Evolutionary conservation across 2,329 filamentous ascomycete species (phyloP).

Genomic region (Aspergillus ibericus): DNA sequence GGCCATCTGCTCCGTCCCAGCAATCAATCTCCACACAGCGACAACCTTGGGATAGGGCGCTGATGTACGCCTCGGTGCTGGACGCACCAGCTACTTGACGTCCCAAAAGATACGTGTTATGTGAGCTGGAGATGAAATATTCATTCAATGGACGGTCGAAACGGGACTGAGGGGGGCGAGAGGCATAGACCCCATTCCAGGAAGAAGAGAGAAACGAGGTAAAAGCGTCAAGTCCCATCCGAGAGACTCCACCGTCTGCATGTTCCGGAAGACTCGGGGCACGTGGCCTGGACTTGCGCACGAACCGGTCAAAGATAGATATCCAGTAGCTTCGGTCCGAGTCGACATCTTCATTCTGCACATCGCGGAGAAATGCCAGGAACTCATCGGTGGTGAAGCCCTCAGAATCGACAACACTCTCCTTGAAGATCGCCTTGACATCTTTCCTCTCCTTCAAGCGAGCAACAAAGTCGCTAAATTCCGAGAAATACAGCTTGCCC

Average conservation of each 20-base stretch:
- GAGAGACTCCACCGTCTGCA: constrained; percentile 48
- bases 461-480: constrained; percentile 82
- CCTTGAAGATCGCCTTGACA: constrained; percentile 70
- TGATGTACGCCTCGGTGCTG: constrained; percentile 93
- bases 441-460: constrained; percentile 83
- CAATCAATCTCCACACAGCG: constrained; percentile 97
- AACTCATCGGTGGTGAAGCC: constrained; percentile 75
- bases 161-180: constrained; percentile 59
- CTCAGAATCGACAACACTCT: constrained; percentile 56
- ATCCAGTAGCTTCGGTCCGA: constrained; percentile 67
- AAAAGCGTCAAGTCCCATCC: constrained; percentile 78
- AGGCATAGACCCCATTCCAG: constrained; percentile 67
- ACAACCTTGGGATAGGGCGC: constrained; percentile 81
- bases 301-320: constrained; percentile 68
- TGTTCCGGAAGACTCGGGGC: constrained; percentile 46
- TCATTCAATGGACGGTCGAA: constrained; percentile 88
- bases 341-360: constrained; percentile 75
- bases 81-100: constrained; percentile 87
- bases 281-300: constrained; percentile 58
- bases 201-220: constrained; percentile 74
- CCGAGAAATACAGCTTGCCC: constrained; percentile 70
- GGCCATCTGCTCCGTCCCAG: constrained; percentile 88
- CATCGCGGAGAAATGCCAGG: constrained; percentile 68
- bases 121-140: constrained; percentile 97
- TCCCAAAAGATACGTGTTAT: constrained; percentile 95